Evolutionary conservation across 2,329 filamentous ascomycete genomes (phyloP), one percentile per base, ranked within the genome.

Genomic region (Phaeomoniella chlamydospora): DNA sequence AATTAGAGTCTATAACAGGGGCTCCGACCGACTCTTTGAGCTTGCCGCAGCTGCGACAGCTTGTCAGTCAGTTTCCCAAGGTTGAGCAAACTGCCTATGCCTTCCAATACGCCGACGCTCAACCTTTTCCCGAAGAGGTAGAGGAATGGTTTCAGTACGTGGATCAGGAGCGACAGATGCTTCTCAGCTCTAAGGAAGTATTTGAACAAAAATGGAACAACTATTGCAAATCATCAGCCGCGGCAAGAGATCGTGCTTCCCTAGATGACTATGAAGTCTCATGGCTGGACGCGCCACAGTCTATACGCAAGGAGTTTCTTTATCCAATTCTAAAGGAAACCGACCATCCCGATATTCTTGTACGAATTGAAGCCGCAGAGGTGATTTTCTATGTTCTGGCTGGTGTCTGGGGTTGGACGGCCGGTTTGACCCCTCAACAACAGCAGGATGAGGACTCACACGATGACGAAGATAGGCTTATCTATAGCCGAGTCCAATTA

Each of bases 61-160:
- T 87, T 37, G 78, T 87, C 13, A 72, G 75, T 42, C 81, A 87
- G 40, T 75, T 84, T 45, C 80, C 80, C 12, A 74, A 72, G 43
- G 53, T 67, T 35, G 80, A 86, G 45, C 72, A 79, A 34, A 65
- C 70, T 31, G 74, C 76, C 9, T 98, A 98, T 64, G 86, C 90
- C 41, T 98, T 94, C 54, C 73, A 72, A 43, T 88, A 88, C 59
- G 64, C 71, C 16, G 81, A 88, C 55, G 70, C 72, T 38, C 77
- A 78, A 15, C 64, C 74, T 1, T 79, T 93, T 47, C 75, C 82
- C 13, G 84, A 90, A 43, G 90, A 98, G 63, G 68, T 98, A 33
- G 85, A 96, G 53, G 90, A 98, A 61, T 98, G 90, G 90, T 98
- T 98, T 58, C 77, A 80, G 36, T 94, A 96, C 58, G 80, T 81